phyloP scores from a whole-genome alignment of 495 filamentous ascomycete genomes.

The Lentithecium fluviatile region DNA sequence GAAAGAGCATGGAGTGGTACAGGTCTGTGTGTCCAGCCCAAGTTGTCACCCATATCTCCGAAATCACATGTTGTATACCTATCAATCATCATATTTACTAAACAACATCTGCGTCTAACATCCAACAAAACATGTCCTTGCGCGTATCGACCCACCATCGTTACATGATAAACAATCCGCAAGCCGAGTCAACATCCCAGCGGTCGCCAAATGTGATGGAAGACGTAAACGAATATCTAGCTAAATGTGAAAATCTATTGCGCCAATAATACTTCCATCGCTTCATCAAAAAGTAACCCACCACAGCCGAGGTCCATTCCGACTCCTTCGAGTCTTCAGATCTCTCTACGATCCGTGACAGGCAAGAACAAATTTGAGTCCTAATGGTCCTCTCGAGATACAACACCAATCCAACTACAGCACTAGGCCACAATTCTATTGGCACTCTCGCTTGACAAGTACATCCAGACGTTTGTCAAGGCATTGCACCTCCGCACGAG shows the following conservation, averaged over 20 bases:
- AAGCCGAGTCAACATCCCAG: neutral
- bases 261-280: slow-evolving; percentile 3
- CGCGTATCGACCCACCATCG: no score
- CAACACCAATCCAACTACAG: neutral
- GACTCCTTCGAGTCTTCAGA: neutral
- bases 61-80: slow-evolving; percentile 5
- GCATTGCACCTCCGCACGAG: no score
- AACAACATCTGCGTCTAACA: neutral
- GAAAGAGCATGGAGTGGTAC: neutral
- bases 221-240: neutral
- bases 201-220: neutral
- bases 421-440: no score
- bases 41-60: slow-evolving; percentile 4
- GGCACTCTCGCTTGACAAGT: no score
- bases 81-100: neutral
- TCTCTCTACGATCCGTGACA: slow-evolving; percentile 12
- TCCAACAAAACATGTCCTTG: no score
- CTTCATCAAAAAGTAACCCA: slow-evolving; percentile 1
- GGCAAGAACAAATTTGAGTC: slow-evolving; percentile 34
- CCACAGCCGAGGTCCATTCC: neutral
- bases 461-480: no score
- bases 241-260: slow-evolving; percentile 8
- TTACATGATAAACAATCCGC: no score
- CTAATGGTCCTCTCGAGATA: slow-evolving; percentile 14
- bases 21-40: neutral